phyloP scores from a whole-genome alignment of 768 basidiomycete species.

The Amanita brunnescens region DNA sequence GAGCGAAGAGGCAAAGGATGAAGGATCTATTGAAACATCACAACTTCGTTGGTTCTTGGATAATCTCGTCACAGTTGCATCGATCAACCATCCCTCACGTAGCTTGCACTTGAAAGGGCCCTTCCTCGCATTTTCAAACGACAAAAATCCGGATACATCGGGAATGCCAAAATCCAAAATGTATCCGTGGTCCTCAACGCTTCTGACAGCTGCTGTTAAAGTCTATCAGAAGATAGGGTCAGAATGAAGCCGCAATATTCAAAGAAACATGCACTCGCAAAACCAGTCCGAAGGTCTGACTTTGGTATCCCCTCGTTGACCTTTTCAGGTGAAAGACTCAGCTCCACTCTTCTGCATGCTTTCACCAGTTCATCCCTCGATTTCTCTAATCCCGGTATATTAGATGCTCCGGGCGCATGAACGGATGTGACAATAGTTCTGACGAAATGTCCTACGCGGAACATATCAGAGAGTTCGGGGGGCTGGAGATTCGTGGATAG shows the following conservation, averaged over 20 bases:
- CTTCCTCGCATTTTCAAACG: conserved; percentile 61
- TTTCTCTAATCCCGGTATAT: conserved; percentile 46
- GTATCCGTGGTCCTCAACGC: conserved; percentile 93
- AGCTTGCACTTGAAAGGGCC: conserved; percentile 27
- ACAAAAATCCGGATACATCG: conserved; percentile 76
- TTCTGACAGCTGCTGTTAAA: conserved; percentile 67
- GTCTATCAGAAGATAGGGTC: conserved; percentile 36
- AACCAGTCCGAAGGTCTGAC: conserved; percentile 65
- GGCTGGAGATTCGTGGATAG: conserved; percentile 21
- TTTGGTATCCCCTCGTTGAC: conserved; percentile 79
- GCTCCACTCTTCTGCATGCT: conserved; percentile 72
- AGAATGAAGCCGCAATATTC: not conserved
- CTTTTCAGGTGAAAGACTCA: conserved; percentile 74
- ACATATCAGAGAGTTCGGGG: conserved; percentile 72
- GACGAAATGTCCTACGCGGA: conserved; percentile 79
- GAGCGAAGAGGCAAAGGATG: conserved; percentile 39
- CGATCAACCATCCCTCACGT: conserved; percentile 57
- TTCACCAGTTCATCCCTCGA: conserved; percentile 59
- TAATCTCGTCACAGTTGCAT: conserved; percentile 56
- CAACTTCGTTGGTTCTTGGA: conserved; percentile 76
- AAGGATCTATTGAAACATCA: conserved; percentile 50
- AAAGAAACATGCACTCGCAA: conserved; percentile 41
- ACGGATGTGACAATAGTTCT: conserved; percentile 66
- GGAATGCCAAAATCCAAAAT: conserved; percentile 76
- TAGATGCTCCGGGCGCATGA: conserved; percentile 58